phyloP scores from a whole-genome alignment of 2,329 filamentous ascomycete genomes.

The Emydomyces testavorans region DNA sequence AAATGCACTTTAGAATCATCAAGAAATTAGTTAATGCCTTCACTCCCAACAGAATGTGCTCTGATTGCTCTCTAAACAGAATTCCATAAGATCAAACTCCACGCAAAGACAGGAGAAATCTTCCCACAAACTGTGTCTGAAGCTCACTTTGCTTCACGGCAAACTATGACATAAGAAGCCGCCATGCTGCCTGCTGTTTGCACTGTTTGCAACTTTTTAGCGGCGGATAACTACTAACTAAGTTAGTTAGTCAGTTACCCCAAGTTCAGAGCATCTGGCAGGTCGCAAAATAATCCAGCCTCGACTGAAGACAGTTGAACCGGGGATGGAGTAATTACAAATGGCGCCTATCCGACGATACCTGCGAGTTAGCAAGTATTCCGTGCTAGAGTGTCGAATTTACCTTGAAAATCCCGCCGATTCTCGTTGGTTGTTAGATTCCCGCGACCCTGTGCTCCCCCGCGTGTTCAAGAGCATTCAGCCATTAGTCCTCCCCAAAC shows the following conservation, averaged over 20 bases:
- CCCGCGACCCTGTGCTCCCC: slow-evolving; percentile 62
- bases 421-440: slow-evolving; percentile 69
- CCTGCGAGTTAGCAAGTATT: slow-evolving; percentile 81
- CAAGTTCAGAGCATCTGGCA: too few relatives aligned
- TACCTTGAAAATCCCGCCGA: slow-evolving; percentile 87
- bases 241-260: too few relatives aligned
- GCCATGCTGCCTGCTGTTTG: slow-evolving; percentile 9
- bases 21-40: too few relatives aligned
- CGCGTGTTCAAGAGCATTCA: slow-evolving; percentile 76
- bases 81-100: too few relatives aligned
- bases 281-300: neutral
- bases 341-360: slow-evolving; percentile 89
- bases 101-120: neutral
- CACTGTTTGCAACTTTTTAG: slow-evolving; percentile 10
- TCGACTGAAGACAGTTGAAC: neutral
- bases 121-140: too few relatives aligned
- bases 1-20: too few relatives aligned
- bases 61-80: too few relatives aligned
- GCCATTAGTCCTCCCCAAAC: slow-evolving; percentile 76
- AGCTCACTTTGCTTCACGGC: neutral
- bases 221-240: neutral
- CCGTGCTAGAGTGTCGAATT: slow-evolving; percentile 90
- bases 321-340: too few relatives aligned
- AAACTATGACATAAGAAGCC: neutral
- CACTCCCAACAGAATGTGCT: too few relatives aligned